These are phyloP conservation scores for Aspergillus vadensis DNA, from an alignment of 2,329 filamentous ascomycete species.

Conservation along the genomic window DNA sequence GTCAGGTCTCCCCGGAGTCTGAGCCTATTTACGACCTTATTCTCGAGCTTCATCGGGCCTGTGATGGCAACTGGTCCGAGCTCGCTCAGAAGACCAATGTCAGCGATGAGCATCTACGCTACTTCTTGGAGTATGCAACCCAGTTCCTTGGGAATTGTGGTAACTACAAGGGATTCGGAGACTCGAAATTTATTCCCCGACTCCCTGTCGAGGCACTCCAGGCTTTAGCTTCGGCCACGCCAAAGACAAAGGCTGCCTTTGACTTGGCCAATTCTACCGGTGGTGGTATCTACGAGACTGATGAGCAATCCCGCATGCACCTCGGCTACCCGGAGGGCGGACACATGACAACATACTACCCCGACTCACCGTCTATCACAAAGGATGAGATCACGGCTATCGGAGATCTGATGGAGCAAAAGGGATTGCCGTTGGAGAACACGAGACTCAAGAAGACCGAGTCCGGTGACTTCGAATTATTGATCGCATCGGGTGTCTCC, in stretches of 20 bases:
- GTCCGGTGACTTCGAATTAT: constrained; percentile 67
- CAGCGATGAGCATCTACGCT: constrained; percentile 63
- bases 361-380: constrained; percentile 71
- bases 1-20: constrained; percentile 79
- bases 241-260: constrained; percentile 65
- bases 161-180: constrained; percentile 86
- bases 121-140: constrained; percentile 74
- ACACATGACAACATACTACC: constrained; percentile 82
- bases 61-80: constrained; percentile 69
- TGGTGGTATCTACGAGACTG: constrained; percentile 71
- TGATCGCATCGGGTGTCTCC: constrained; percentile 70
- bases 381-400: constrained; percentile 73
- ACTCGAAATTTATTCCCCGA: constrained; percentile 79
- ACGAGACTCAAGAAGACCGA: constrained; percentile 70
- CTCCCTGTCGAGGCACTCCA: constrained; percentile 65
- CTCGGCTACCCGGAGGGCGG: constrained; percentile 73
- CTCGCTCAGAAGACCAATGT: constrained; percentile 67
- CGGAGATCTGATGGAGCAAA: constrained; percentile 71
- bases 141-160: constrained; percentile 79
- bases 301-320: constrained; percentile 67
- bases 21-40: constrained; percentile 82
- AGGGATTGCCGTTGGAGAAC: constrained; percentile 72
- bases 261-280: constrained; percentile 59
- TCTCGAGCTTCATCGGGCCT: constrained; percentile 67
- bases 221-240: constrained; percentile 61